Evolutionary conservation across 192 early-diverging fungal species (phyloP).

Genomic region (Gonapodya prolifera): DNA sequence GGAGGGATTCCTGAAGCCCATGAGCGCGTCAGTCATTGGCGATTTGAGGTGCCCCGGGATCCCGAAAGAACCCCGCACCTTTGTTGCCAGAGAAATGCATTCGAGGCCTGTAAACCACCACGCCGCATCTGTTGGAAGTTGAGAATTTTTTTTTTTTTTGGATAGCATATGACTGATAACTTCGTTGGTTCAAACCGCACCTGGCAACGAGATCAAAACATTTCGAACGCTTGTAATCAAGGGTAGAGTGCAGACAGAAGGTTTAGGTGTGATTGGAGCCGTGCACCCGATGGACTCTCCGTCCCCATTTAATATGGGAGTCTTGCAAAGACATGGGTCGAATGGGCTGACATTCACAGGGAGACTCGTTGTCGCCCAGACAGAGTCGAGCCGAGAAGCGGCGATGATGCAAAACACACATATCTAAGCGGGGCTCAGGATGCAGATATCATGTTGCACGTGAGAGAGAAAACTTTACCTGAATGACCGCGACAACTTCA

Average conservation of each 20-base stretch:
- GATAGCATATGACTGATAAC: no score
- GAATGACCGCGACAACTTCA: no score
- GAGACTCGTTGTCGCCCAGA: background rate
- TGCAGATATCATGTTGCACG: no score
- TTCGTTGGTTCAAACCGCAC: no score
- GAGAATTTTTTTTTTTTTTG: no score
- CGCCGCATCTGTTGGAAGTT: background rate
- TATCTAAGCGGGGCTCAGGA: background rate
- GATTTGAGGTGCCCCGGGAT: no score
- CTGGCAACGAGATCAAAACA: background rate
- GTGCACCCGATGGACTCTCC: background rate
- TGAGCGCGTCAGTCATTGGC: no score
- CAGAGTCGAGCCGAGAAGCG: background rate
- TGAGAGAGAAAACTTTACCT: no score
- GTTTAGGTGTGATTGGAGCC: background rate
- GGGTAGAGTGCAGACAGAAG: background rate
- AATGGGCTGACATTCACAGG: background rate
- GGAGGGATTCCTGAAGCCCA: background rate
- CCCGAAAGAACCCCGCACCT: background rate
- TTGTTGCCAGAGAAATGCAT: conserved; percentile 2
- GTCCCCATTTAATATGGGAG: background rate
- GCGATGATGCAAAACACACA: background rate
- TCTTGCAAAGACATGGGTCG: background rate
- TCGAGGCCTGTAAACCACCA: conserved; percentile 13
- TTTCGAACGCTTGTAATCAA: background rate